Base-by-base conservation (phyloP, 805 yeast genomes). In the Pichia heedii region DNA sequence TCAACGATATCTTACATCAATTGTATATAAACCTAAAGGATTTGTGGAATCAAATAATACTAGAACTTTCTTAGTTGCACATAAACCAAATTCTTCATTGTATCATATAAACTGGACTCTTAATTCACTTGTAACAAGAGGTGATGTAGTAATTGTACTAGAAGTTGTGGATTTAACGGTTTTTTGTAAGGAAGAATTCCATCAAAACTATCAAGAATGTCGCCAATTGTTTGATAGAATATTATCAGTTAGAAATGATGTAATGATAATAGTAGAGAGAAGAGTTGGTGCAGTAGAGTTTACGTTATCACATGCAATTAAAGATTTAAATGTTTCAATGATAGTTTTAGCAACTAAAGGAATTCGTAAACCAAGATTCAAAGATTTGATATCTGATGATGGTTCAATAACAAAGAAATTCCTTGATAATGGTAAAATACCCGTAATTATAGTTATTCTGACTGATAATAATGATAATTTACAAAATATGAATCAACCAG, bases 391-490 rank as follows among this genome's bases (percentile, higher is more conserved):
- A 38, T 54, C 54, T 16, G 50, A 61, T 8, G 70, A 74, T 0
- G 70, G 72, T 32, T 66, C 74, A 2, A 59, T 73, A 54, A 69
- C 74, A 4, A 72, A 72, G 47, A 67, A 68, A 47, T 72, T 71
- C 50, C 52, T 73, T n/a, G 71, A 69, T 45, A 67, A 65, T 42
- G 67, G 73, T 8, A 63, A 63, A 2, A 61, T 73, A 7, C 77
- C 77, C 0, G 73, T 70, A 2, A 57, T 69, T 33, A 70, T 71
- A 4, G 70, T 71, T 26, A 65, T 67, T 29, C 73, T 73, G 11
- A 50, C 15, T 4, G 3, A 11, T 15, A 27, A 27, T 24, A 61
- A 61, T 40, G 41, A 43, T 9, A n/a, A n/a, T n/a, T n/a, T n/a
- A n/a, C n/a, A n/a, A n/a, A n/a, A n/a, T n/a, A n/a, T n/a, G n/a